A percentile compares a stretch with the other conserved stretches of the same genome.
Evolutionary conservation across 148 eudicot genomes (phyloP).

Genomic region (Rhododendron simsii): DNA sequence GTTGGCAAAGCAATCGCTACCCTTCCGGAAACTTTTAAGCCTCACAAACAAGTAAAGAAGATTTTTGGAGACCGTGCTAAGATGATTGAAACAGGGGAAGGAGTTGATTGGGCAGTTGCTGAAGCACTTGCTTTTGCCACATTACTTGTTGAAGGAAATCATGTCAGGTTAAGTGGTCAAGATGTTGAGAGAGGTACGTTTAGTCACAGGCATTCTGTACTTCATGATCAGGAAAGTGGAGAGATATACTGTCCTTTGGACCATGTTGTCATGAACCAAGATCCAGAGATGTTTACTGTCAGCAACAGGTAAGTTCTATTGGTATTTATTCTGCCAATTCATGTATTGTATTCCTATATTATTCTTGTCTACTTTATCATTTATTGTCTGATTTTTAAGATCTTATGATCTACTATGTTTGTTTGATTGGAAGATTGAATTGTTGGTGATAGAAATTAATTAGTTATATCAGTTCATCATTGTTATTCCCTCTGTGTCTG

Average conservation of each 20-base stretch:
- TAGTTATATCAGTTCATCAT: background rate
- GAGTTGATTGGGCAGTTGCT: slow-evolving; percentile 92
- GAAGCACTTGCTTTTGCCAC: slow-evolving; percentile 97
- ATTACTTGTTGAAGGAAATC: slow-evolving; percentile 79
- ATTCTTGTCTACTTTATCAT: background rate
- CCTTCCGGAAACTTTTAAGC: slow-evolving; percentile 71
- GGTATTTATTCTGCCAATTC: background rate
- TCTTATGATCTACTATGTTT: background rate
- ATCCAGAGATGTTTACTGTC: slow-evolving; percentile 87
- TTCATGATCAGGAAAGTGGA: slow-evolving; percentile 92
- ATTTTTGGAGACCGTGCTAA: slow-evolving; percentile 67
- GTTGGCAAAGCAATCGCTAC: slow-evolving; percentile 88
- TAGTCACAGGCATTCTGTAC: slow-evolving; percentile 85
- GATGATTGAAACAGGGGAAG: slow-evolving; percentile 94
- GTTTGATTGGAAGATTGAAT: background rate
- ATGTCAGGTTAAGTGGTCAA: slow-evolving; percentile 93
- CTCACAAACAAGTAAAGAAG: slow-evolving; percentile 89
- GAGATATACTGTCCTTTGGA: slow-evolving; percentile 79
- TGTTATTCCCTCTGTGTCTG: background rate
- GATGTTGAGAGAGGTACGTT: slow-evolving; percentile 98
- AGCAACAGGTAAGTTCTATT: slow-evolving; percentile 71
- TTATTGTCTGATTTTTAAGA: background rate
- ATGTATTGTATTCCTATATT: background rate
- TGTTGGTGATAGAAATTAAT: background rate
- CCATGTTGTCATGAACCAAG: slow-evolving; percentile 69